Evolutionary conservation across 495 filamentous ascomycete genomes (phyloP).

Genomic region (Bacidia rubella): DNA sequence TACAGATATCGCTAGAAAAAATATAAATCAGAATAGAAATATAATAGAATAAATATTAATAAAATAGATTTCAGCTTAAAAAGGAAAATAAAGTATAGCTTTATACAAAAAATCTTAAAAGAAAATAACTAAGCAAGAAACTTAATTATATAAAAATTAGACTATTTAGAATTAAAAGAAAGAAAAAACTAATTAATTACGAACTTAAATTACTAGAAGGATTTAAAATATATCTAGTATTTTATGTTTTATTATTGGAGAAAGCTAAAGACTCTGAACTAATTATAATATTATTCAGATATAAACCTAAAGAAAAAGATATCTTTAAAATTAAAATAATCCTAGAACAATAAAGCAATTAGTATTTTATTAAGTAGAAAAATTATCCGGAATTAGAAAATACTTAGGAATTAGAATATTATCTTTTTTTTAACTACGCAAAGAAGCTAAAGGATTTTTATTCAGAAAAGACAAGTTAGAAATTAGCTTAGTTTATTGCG

Average conservation of each 20-base stretch:
- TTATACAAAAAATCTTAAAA: constrained; percentile 8
- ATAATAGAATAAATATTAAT: constrained; percentile 1
- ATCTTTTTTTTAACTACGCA: background rate
- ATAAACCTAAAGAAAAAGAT: constrained; percentile 1
- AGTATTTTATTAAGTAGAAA: constrained; percentile 6
- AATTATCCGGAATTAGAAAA: constrained; percentile 2
- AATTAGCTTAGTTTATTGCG: background rate
- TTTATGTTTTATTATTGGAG: constrained; percentile 5
- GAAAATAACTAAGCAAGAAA: constrained; percentile 4
- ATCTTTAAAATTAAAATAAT: constrained; percentile 5
- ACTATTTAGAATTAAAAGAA: constrained; percentile 5
- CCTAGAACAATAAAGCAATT: constrained; percentile 1
- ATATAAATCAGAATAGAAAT: background rate
- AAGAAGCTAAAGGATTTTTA: background rate
- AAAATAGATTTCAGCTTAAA: constrained; percentile 1
- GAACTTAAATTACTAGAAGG: constrained; percentile 2
- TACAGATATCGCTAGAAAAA: background rate
- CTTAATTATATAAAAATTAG: constrained; percentile 6
- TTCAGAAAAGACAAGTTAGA: background rate
- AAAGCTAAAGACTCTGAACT: background rate
- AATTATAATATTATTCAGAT: background rate
- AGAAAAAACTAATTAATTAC: constrained; percentile 9
- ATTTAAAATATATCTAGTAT: constrained; percentile 6
- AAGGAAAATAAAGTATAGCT: constrained; percentile 7
- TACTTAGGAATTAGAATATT: constrained; percentile 1